Conservation (phyloP, 441 rosid species). For the Gossypium lobatum region DNA sequence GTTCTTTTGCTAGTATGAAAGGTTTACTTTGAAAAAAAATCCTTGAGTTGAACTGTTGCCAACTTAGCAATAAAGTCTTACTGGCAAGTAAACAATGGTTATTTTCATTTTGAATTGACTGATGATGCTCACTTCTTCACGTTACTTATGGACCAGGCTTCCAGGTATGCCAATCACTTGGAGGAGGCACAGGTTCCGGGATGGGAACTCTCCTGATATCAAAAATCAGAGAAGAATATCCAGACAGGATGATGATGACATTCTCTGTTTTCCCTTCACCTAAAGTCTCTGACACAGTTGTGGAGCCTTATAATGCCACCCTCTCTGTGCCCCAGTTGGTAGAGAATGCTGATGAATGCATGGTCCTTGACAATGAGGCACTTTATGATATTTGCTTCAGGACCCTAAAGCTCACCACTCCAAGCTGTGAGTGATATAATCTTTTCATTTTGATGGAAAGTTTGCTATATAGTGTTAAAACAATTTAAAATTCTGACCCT, state of each 20-base stretch:
- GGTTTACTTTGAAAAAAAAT: background rate
- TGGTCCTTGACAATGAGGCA: constrained; percentile 64
- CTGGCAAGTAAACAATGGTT: background rate
- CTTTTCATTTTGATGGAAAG: background rate
- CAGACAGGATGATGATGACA: constrained; percentile 88
- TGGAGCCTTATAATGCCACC: constrained; percentile 90
- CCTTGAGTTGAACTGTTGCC: background rate
- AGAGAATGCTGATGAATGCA: constrained; percentile 88
- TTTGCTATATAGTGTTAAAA: background rate
- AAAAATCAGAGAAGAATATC: constrained; percentile 72
- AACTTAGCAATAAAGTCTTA: background rate
- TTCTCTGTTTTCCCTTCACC: constrained; percentile 97
- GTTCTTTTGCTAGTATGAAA: background rate
- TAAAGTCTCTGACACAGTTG: constrained; percentile 91
- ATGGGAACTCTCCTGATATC: constrained; percentile 90
- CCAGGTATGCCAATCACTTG: constrained; percentile 90
- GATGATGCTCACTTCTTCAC: background rate
- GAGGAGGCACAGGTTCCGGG: constrained; percentile 95
- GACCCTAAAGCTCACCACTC: constrained; percentile 60
- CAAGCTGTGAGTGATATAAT: constrained; percentile 49
- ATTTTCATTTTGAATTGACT: background rate
- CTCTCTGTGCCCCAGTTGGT: constrained; percentile 92
- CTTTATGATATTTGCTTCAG: constrained; percentile 80
- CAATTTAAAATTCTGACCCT: background rate
- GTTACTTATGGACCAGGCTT: constrained; percentile 46